These are phyloP conservation scores for apple (Malus domestica) DNA, from an alignment of 306 rosid species.

Conservation along the genomic window ASM211411v1 NC_041789.1:26775001-26775500, in stretches of 20 bases:
- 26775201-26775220: conserved; percentile 12
- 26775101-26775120: not conserved
- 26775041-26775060: conserved; percentile 1
- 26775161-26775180: conserved; percentile 27
- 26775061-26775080: conserved; percentile 6
- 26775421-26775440: not conserved
- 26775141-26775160: conserved; percentile 6
- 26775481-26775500: not conserved
- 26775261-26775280: conserved; percentile 75
- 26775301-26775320: conserved; percentile 27
- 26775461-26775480: not conserved
- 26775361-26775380: not conserved
- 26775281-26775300: conserved; percentile 33
- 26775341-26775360: not conserved
- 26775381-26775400: conserved; percentile 8
- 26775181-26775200: conserved; percentile 36
- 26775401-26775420: not conserved
- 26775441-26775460: not conserved
- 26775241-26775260: conserved; percentile 47
- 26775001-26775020: conserved; percentile 1
- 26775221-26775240: conserved; percentile 7
- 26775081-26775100: not conserved
- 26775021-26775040: conserved; percentile 39
- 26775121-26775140: conserved; percentile 4
- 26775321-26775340: conserved; percentile 19